Conservation (phyloP, 208 protist species). For the Crithidia bombi region DNA sequence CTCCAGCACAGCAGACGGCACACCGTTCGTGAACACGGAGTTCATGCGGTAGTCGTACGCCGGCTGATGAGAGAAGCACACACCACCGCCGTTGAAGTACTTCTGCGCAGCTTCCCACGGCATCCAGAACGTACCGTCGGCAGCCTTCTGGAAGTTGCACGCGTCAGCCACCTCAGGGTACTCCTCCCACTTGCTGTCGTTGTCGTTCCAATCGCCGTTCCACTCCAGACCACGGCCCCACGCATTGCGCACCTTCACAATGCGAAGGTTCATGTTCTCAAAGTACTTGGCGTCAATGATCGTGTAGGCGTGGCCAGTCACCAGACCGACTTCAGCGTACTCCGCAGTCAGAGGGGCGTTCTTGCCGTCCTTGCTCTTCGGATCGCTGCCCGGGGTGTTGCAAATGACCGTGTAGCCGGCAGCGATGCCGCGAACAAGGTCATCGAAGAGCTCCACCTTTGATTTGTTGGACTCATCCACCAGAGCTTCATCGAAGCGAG, state of each 20-base stretch:
- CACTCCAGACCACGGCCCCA: slow-evolving; percentile 69
- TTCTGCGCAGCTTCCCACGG: slow-evolving; percentile 68
- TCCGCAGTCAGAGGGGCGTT: slow-evolving; percentile 21
- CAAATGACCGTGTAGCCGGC: slow-evolving; percentile 71
- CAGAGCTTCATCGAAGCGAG: slow-evolving; percentile 67
- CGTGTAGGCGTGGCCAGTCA: slow-evolving; percentile 71
- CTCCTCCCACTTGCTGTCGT: slow-evolving; percentile 74
- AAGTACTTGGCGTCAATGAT: slow-evolving; percentile 70
- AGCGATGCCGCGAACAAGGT: slow-evolving; percentile 42
- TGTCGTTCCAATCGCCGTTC: slow-evolving; percentile 77
- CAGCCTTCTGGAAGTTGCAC: slow-evolving; percentile 63
- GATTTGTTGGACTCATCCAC: slow-evolving; percentile 27
- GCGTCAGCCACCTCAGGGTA: slow-evolving; percentile 72
- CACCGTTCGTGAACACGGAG: slow-evolving; percentile 64
- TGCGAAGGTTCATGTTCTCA: slow-evolving; percentile 45
- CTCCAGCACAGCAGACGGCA: slow-evolving; percentile 73
- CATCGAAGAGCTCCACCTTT: slow-evolving; percentile 56
- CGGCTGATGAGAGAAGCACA: slow-evolving; percentile 70
- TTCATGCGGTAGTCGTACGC: slow-evolving; percentile 83
- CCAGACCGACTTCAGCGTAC: slow-evolving; percentile 63
- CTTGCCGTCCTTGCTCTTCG: slow-evolving; percentile 31
- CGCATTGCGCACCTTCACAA: slow-evolving; percentile 80
- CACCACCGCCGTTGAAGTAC: slow-evolving; percentile 87
- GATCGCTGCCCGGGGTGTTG: slow-evolving; percentile 69
- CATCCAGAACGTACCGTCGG: slow-evolving; percentile 87